Evolutionary conservation across 2,329 filamentous ascomycete genomes (phyloP).

Genomic region (Zymoseptoria crescenta): DNA sequence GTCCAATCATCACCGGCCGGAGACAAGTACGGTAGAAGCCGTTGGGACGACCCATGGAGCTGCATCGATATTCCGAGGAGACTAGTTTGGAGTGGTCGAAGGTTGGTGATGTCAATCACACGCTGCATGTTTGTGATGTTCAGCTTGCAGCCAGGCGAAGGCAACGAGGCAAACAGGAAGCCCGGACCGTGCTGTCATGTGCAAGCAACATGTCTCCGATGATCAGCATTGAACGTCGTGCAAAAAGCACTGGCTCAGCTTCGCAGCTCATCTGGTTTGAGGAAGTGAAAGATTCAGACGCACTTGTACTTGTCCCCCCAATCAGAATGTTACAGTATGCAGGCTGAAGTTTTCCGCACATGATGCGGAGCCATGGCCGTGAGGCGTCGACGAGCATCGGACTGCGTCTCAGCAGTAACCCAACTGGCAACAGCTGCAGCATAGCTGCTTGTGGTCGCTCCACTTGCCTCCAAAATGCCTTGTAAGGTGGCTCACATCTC

Average conservation of each 20-base stretch:
- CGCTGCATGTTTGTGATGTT: too few relatives aligned
- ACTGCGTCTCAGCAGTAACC: background rate
- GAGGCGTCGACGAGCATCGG: background rate
- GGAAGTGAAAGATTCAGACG: background rate
- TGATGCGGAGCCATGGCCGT: too few relatives aligned
- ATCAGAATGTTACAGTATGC: too few relatives aligned
- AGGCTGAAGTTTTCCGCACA: too few relatives aligned
- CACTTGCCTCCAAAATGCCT: background rate
- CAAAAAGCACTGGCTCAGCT: background rate
- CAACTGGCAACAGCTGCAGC: background rate
- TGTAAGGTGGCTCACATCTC: background rate
- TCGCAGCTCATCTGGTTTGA: background rate
- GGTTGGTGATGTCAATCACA: background rate
- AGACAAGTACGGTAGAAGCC: background rate
- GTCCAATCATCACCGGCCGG: background rate
- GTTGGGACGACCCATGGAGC: background rate
- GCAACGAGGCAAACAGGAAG: background rate
- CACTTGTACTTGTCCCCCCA: too few relatives aligned
- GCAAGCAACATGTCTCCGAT: background rate
- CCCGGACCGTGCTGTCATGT: background rate
- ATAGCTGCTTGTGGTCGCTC: background rate
- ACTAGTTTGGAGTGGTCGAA: background rate
- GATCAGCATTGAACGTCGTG: background rate
- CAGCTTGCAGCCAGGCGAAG: background rate
- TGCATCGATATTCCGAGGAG: background rate